A percentile compares a stretch with the other conserved stretches of the same genome.
phyloP scores from a whole-genome alignment of 306 rosid species.

The Dicorynia guianensis region DNA sequence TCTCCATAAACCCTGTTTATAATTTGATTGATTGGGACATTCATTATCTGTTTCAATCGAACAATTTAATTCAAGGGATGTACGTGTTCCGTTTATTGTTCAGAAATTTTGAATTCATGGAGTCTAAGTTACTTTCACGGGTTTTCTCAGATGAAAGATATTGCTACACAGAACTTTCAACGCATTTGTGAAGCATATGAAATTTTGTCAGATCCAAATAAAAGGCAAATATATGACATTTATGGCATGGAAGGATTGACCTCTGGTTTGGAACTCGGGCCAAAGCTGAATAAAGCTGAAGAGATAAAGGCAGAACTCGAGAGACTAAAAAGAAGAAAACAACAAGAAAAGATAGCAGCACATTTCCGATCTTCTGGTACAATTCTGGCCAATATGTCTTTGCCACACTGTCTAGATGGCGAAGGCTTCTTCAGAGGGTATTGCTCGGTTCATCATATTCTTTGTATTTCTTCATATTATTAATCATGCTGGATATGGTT shows the following conservation, averaged over 20 bases:
- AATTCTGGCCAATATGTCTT: conserved; percentile 74
- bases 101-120: conserved; percentile 10
- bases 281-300: conserved; percentile 72
- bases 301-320: conserved; percentile 88
- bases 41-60: not conserved
- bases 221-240: conserved; percentile 86
- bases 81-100: conserved; percentile 4
- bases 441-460: conserved; percentile 32
- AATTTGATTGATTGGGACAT: not conserved
- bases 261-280: conserved; percentile 90
- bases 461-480: not conserved
- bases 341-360: conserved; percentile 62
- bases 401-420: conserved; percentile 73
- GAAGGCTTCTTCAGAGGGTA: conserved; percentile 88
- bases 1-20: not conserved
- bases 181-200: conserved; percentile 92
- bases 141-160: conserved; percentile 76
- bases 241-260: conserved; percentile 95
- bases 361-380: conserved; percentile 84
- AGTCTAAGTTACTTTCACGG: not conserved
- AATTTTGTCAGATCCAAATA: conserved; percentile 79
- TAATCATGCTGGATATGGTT: not conserved
- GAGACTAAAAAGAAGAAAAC: conserved; percentile 67
- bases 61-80: not conserved
- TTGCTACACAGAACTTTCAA: conserved; percentile 90